Evolutionary conservation across 129 eudicot species (phyloP).

Genomic region (Lonicera japonica): DNA sequence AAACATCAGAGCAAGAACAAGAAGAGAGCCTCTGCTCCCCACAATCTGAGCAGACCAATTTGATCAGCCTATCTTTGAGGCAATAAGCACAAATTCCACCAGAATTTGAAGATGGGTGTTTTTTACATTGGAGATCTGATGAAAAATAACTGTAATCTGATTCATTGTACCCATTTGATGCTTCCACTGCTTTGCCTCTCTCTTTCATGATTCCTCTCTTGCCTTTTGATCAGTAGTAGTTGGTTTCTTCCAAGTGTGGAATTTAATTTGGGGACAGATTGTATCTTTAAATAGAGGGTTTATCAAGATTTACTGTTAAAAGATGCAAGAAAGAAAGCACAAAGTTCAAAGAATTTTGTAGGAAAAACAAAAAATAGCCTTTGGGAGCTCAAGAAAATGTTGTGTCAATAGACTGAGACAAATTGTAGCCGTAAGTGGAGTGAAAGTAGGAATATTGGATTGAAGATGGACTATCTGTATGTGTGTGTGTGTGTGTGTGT

Average conservation of each 20-base stretch:
- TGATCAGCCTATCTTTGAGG: constrained; percentile 54
- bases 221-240: background rate
- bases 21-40: constrained; percentile 79
- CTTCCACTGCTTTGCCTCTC: constrained; percentile 52
- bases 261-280: background rate
- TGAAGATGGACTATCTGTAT: constrained; percentile 3
- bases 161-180: constrained; percentile 10
- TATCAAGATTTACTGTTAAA: background rate
- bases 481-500: no score
- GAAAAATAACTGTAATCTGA: constrained; percentile 33
- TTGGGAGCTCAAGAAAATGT: background rate
- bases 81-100: constrained; percentile 79
- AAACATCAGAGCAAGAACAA: constrained; percentile 75
- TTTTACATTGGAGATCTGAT: constrained; percentile 56
- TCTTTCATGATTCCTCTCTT: constrained; percentile 43
- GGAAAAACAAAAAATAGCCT: no score
- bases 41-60: constrained; percentile 70
- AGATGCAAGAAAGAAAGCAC: background rate
- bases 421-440: background rate
- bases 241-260: background rate
- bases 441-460: background rate
- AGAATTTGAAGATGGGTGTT: constrained; percentile 59
- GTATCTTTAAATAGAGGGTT: background rate
- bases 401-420: constrained; percentile 11
- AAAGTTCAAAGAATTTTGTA: background rate